phyloP scores from a whole-genome alignment of 306 rosid species.

The Cicer chorassanicum region DNA sequence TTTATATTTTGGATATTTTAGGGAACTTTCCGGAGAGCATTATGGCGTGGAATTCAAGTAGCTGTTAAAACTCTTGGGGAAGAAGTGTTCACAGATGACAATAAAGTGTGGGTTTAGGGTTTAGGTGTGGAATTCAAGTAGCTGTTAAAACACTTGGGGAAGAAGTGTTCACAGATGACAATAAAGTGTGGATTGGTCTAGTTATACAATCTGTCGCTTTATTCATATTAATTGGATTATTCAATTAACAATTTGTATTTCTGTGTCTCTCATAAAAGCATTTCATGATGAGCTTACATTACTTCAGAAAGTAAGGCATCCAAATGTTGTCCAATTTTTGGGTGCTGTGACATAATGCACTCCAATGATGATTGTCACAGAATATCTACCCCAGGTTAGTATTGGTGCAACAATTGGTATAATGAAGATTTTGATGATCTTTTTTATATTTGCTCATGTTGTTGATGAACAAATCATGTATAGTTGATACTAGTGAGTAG shows the following conservation, averaged over 20 bases:
- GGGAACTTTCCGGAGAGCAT: slow-evolving; percentile 81
- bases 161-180: slow-evolving; percentile 75
- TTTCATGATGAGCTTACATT: slow-evolving; percentile 87
- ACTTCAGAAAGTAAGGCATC: too few relatives aligned
- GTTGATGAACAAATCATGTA: neutral
- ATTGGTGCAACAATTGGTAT: slow-evolving; percentile 25
- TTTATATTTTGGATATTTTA: slow-evolving; percentile 40
- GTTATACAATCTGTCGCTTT: slow-evolving; percentile 31
- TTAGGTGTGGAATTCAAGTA: slow-evolving; percentile 90
- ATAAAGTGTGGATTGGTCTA: slow-evolving; percentile 82
- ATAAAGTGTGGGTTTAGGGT: slow-evolving; percentile 96
- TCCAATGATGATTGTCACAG: slow-evolving; percentile 97
- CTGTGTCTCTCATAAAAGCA: slow-evolving; percentile 64
- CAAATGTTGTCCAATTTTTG: too few relatives aligned
- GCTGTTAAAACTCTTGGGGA: slow-evolving; percentile 83
- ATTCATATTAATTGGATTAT: slow-evolving; percentile 23
- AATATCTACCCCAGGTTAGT: slow-evolving; percentile 79
- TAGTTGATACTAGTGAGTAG: neutral
- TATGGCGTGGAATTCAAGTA: slow-evolving; percentile 87
- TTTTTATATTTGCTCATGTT: neutral
- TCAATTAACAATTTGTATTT: slow-evolving; percentile 28
- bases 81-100: slow-evolving; percentile 75
- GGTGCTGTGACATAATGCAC: too few relatives aligned
- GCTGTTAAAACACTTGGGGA: slow-evolving; percentile 83
- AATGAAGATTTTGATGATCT: slow-evolving; percentile 19